Conservation (phyloP, 768 basidiomycete species). For the Termitomyces sp. region DNA sequence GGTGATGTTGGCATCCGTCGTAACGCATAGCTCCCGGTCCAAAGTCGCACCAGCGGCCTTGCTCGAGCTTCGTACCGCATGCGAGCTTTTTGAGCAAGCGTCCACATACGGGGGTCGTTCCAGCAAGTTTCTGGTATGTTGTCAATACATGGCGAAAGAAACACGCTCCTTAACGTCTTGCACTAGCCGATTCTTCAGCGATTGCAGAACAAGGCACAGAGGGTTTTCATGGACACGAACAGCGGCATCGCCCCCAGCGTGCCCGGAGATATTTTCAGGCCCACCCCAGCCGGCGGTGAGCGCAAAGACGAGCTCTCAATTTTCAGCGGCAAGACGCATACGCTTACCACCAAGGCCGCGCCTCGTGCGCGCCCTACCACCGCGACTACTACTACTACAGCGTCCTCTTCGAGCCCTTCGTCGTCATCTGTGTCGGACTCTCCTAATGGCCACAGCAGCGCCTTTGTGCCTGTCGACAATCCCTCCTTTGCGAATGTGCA, state of each 20-base stretch:
- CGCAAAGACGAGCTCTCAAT: slow-evolving; percentile 68
- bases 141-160: too few relatives aligned
- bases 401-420: slow-evolving; percentile 12
- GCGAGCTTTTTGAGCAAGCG: slow-evolving; percentile 61
- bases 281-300: slow-evolving; percentile 35
- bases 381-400: neutral
- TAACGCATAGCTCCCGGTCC: slow-evolving; percentile 59
- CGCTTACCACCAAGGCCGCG: slow-evolving; percentile 41
- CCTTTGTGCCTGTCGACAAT: slow-evolving; percentile 24
- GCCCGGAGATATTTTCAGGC: slow-evolving; percentile 55
- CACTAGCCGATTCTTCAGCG: slow-evolving; percentile 60
- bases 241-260: slow-evolving; percentile 39
- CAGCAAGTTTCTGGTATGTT: slow-evolving; percentile 52
- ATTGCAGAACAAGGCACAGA: slow-evolving; percentile 54
- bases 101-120: slow-evolving; percentile 59
- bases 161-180: neutral
- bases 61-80: slow-evolving; percentile 55
- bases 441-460: slow-evolving; percentile 22
- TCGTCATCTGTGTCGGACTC: slow-evolving; percentile 7
- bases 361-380: slow-evolving; percentile 2
- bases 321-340: slow-evolving; percentile 72
- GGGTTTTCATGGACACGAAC: slow-evolving; percentile 40
- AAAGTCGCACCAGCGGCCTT: slow-evolving; percentile 71
- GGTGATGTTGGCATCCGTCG: slow-evolving; percentile 78
- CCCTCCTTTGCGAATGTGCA: slow-evolving; percentile 45